phyloP scores from a whole-genome alignment of 257 asterid species.

The Agastache rugosa region DNA sequence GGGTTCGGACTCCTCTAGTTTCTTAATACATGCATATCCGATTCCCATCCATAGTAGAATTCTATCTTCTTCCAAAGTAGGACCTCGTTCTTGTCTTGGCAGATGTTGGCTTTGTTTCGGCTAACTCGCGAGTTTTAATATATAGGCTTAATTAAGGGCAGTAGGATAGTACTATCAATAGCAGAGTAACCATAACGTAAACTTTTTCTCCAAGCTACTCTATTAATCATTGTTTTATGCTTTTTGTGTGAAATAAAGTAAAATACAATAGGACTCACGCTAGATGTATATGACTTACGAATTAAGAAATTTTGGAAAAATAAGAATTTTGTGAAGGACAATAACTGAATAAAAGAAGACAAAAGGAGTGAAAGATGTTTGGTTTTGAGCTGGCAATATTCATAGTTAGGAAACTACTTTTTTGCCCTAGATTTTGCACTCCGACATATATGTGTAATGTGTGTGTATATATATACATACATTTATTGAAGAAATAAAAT shows the following conservation, averaged over 20 bases:
- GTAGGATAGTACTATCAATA: no score
- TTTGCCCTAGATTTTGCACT: not conserved
- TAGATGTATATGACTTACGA: not conserved
- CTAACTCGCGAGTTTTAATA: no score
- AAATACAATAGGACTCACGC: not conserved
- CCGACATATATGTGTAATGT: not conserved
- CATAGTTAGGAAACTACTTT: not conserved
- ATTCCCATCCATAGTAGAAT: no score
- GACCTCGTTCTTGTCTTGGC: no score
- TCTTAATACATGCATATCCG: no score
- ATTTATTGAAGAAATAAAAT: not conserved
- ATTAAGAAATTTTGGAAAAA: not conserved
- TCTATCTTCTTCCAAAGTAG: no score
- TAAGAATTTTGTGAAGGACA: not conserved
- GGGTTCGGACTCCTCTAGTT: no score
- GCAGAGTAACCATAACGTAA: not conserved
- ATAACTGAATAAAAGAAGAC: not conserved
- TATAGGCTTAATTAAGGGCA: no score
- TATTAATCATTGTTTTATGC: not conserved
- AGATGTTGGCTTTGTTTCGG: no score
- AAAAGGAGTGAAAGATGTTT: slow-evolving; percentile 7
- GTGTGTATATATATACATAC: no score
- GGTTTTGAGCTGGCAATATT: slow-evolving; percentile 20
- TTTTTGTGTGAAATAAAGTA: not conserved
- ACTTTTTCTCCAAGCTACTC: not conserved